Base-by-base conservation (phyloP, 495 filamentous ascomycete species). In the Hypoxylon cercidicola region DNA sequence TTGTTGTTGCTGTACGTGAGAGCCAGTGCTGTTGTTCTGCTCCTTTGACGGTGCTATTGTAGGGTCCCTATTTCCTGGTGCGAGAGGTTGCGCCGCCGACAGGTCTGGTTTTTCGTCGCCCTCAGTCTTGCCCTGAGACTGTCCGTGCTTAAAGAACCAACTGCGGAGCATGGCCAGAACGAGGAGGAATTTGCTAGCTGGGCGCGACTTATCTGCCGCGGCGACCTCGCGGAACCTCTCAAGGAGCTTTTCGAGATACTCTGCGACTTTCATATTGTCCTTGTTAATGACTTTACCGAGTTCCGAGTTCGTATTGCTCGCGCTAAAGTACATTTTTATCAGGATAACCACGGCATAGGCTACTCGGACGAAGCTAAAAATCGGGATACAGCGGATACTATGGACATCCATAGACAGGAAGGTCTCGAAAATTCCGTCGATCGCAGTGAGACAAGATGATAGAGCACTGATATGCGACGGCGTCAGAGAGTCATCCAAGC, bases 251-350 rank as follows among this genome's bases (percentile, higher is more conserved):
- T 91, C 88, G 0, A 96, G 77, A 68, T 94, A 89, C 23, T 89
- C 78, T 55, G 94, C 90, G 8, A 96, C 86, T 40, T 85, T 85
- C 71, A 97, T 82, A 43, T 89, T 84, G 34, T 89, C 84, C 59
- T 88, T 87, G 52, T 88, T 85, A 58, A 97, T 89, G 18, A 96
- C 84, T 68, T 87, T 89, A 3, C 90, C 90, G 0, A 97, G 78
- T 65, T 90, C 88, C 19, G 86, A 86, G 43, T 86, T 77, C 0
- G 90, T 82, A 10, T 85, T 81, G 11, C 84, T 87, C 9, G 91
- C 88, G 2, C 91, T 87, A 48, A 92, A 90, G 74, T 92, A 92
- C 60, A 97, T 85, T 69, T 96, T 97, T 72, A 97, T 92, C 15
- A 97, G 75, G 15, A 93, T 85, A n/a, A 97, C 87, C 18, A 90